Evolutionary conservation across 805 yeast species (phyloP).

Genomic region (Wickerhamiella occidentalis): DNA sequence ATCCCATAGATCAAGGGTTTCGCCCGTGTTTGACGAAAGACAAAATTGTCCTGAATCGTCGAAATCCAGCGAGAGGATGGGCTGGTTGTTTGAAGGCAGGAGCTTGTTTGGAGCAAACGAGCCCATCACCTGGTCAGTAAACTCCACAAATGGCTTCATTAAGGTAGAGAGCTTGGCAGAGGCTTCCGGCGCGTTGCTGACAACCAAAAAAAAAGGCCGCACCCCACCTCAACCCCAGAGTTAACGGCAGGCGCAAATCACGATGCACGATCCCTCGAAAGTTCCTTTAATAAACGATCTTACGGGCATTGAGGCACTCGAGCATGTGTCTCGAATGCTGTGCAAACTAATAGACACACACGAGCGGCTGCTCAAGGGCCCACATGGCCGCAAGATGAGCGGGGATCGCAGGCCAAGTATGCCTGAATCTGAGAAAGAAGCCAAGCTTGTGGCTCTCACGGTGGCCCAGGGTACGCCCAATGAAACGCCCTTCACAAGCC

Average conservation of each 20-base stretch:
- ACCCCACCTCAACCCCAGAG: too few species aligned
- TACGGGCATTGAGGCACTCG: slow-evolving; percentile 18
- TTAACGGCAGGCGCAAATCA: too few species aligned
- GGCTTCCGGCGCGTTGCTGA: background rate
- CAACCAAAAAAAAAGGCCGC: background rate
- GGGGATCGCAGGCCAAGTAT: slow-evolving; percentile 15
- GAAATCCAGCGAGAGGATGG: slow-evolving; percentile 41
- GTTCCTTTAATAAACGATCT: background rate
- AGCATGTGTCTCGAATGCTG: slow-evolving; percentile 18
- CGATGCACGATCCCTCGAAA: background rate
- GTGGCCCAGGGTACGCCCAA: background rate
- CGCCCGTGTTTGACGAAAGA: slow-evolving; percentile 68
- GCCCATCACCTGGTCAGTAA: slow-evolving; percentile 7
- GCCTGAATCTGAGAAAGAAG: slow-evolving; percentile 13
- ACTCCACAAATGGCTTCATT: background rate
- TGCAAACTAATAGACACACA: slow-evolving; percentile 18
- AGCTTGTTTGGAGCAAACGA: slow-evolving; percentile 13
- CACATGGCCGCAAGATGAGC: slow-evolving; percentile 2
- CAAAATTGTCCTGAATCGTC: slow-evolving; percentile 75
- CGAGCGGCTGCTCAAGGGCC: slow-evolving; percentile 11
- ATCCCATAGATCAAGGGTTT: slow-evolving; percentile 75
- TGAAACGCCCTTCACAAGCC: background rate
- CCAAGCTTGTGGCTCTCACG: slow-evolving; percentile 9
- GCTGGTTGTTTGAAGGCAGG: slow-evolving; percentile 14
- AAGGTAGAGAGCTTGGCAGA: too few species aligned